Base-by-base conservation (phyloP, 345 rosid species). In the Heritiera fomes region DNA sequence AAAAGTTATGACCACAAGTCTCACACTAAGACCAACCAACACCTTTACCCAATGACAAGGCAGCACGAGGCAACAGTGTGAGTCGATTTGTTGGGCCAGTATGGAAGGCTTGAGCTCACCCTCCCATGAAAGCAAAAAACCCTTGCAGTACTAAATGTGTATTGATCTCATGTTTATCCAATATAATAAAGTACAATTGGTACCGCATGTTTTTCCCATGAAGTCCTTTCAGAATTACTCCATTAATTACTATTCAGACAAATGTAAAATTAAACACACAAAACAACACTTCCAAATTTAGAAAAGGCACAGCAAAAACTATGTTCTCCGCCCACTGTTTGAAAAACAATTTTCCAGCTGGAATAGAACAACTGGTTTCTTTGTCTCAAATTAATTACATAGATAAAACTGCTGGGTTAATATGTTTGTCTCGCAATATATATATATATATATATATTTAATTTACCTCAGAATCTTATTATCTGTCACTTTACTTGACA, bases 251-350 rank as follows among this genome's bases (percentile, higher is more conserved):
- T 12, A 47, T 9, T n/a, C 38, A 40, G 2, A 38, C 41, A 28
- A 73, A 41, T 79, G 1, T 38, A 9, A 47, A 75, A 56, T 15
- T 71, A 47, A 47, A 32, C 53, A 2, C 4, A 46, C 20, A 45
- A 47, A 41, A 10, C 23, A 58, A 43, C 12, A 65, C 9, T 17
- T 4, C 40, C 28, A 46, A 70, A 47, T 28, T 46, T 7, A 70
- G 55, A 70, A 46, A 46, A 65, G 70, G 34, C 70, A 40, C 9
- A 40, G 17, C 10, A 45, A 7, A 66, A 79, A 73, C 73, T 8
- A 46, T 49, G 62, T 76, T 23, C 82, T 20, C 38, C 28, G 53
- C 66, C 78, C 69, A 6, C 73, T 47, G 77, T 73, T 80, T 79
- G 12, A 1, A 5, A 43, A 76, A 20, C 45, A 52, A 75, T 30